Conservation (phyloP, 2,329 filamentous ascomycete species). For the Trichoderma asperellum region DNA sequence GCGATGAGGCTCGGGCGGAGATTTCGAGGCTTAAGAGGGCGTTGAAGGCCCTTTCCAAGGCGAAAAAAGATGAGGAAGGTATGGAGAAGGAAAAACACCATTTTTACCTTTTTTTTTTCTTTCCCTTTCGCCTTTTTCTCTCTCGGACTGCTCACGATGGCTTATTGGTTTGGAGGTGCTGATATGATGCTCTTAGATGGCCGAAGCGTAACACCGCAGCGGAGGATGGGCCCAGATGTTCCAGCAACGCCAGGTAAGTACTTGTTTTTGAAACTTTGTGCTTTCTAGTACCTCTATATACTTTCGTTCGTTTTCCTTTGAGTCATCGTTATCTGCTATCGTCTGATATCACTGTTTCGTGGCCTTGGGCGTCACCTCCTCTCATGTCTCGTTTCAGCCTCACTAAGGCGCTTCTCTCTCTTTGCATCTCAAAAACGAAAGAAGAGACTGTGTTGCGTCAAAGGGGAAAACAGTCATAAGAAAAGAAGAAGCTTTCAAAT, state of each 20-base stretch:
- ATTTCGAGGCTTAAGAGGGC: conserved; percentile 42
- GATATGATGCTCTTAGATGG: not conserved
- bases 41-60: conserved; percentile 30
- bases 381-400: not conserved
- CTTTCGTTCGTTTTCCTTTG: not conserved
- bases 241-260: conserved; percentile 6
- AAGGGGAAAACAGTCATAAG: not conserved
- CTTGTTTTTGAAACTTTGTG: not conserved
- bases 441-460: not conserved
- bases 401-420: not conserved
- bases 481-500: not conserved
- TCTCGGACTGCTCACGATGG: not conserved
- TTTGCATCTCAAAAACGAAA: not conserved
- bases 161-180: not conserved
- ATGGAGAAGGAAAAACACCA: not conserved
- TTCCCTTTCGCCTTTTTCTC: not conserved
- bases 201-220: not conserved
- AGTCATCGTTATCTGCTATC: not conserved
- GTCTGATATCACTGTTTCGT: not conserved
- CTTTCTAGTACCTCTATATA: not conserved
- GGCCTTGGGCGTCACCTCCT: not conserved
- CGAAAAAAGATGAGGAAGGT: not conserved
- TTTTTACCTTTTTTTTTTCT: not conserved
- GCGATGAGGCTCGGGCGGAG: conserved; percentile 35
- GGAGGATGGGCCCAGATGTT: not conserved